A percentile compares a stretch with the other conserved stretches of the same genome.
Evolutionary conservation across 495 filamentous ascomycete species (phyloP).

Genomic region (Talaromyces stipitatus): DNA sequence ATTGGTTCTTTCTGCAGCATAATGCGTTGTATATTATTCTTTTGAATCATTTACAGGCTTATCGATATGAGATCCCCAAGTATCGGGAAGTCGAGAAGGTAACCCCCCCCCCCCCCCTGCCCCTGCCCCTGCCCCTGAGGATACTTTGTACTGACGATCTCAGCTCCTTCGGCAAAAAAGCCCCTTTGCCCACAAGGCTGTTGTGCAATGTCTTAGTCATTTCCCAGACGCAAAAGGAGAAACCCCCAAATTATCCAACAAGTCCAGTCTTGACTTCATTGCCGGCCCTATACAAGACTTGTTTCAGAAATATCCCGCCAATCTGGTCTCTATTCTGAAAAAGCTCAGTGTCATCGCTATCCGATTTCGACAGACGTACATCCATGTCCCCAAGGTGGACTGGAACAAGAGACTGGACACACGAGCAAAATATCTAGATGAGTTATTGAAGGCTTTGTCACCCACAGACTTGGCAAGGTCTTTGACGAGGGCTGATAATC

Average conservation of each 20-base stretch:
- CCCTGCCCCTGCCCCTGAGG: too few relatives aligned
- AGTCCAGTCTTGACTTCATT: slow-evolving; percentile 30
- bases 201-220: slow-evolving; percentile 19
- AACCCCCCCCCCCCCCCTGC: neutral
- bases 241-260: slow-evolving; percentile 8
- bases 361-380: slow-evolving; percentile 28
- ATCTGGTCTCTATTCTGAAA: slow-evolving; percentile 26
- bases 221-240: slow-evolving; percentile 12
- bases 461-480: slow-evolving; percentile 23
- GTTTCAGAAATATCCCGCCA: slow-evolving; percentile 24
- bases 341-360: slow-evolving; percentile 25
- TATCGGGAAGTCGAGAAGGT: slow-evolving; percentile 34
- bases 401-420: slow-evolving; percentile 28
- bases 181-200: slow-evolving; percentile 33
- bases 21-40: slow-evolving; percentile 30
- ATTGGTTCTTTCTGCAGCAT: slow-evolving; percentile 38
- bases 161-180: slow-evolving; percentile 29
- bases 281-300: slow-evolving; percentile 30
- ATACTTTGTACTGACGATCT: neutral
- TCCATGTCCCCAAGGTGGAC: slow-evolving; percentile 25
- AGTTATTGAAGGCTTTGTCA: slow-evolving; percentile 22
- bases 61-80: slow-evolving; percentile 24
- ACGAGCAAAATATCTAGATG: slow-evolving; percentile 25
- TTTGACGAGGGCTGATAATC: slow-evolving; percentile 20
- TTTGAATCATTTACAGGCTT: slow-evolving; percentile 23